These are phyloP conservation scores for Lolium multiflorum DNA, from an alignment of 176 grass and related monocot genomes.

Conservation along the genomic window DNA sequence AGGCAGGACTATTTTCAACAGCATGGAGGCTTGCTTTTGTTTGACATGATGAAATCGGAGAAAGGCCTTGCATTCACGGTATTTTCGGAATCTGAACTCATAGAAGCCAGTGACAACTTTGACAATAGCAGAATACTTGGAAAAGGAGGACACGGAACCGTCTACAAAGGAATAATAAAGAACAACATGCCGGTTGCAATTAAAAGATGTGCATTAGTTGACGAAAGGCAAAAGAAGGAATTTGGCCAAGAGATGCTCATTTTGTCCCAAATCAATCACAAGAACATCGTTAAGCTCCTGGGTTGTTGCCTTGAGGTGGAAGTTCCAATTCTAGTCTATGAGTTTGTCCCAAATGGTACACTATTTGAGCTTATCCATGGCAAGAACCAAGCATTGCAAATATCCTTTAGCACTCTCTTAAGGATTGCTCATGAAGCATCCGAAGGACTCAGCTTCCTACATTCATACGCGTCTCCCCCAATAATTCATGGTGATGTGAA, in stretches of 20 bases:
- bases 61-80: slow-evolving; percentile 44
- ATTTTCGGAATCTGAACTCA: slow-evolving; percentile 44
- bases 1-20: slow-evolving; percentile 41
- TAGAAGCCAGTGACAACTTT: slow-evolving; percentile 46
- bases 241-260: slow-evolving; percentile 50
- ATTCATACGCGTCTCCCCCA: slow-evolving; percentile 27
- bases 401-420: slow-evolving; percentile 24
- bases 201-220: slow-evolving; percentile 23
- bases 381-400: slow-evolving; percentile 22
- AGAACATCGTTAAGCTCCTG: slow-evolving; percentile 40
- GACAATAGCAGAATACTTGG: slow-evolving; percentile 50
- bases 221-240: slow-evolving; percentile 49
- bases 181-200: not conserved
- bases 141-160: slow-evolving; percentile 47
- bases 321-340: slow-evolving; percentile 46
- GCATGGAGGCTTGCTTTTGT: slow-evolving; percentile 37
- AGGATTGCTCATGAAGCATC: slow-evolving; percentile 47
- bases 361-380: slow-evolving; percentile 40
- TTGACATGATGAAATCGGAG: slow-evolving; percentile 47
- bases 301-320: slow-evolving; percentile 47
- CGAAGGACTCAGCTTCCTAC: slow-evolving; percentile 30
- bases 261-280: slow-evolving; percentile 49
- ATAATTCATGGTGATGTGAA: slow-evolving; percentile 53
- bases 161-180: slow-evolving; percentile 48
- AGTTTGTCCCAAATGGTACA: slow-evolving; percentile 36